Conservation (phyloP, 176 grass and related monocot species). For the Zoysia pacifica region DNA sequence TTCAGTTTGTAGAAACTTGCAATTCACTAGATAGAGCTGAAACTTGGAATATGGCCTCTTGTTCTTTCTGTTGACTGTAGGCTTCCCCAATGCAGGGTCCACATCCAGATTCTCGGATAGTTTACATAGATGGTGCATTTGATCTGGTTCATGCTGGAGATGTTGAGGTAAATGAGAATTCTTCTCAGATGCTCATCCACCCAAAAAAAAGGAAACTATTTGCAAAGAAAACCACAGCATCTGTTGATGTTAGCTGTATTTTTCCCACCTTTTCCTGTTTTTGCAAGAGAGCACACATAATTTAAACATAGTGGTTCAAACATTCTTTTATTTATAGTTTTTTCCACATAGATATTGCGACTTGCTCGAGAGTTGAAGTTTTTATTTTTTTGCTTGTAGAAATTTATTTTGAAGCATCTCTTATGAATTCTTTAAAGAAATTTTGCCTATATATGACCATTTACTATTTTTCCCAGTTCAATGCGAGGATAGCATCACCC, state of each 20-base stretch:
- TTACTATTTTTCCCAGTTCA: conserved; percentile 50
- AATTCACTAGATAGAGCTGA: conserved; percentile 28
- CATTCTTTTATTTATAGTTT: conserved; percentile 46
- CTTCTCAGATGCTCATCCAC: background rate
- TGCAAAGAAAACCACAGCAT: background rate
- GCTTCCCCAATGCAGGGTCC: conserved; percentile 64
- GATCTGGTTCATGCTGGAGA: conserved; percentile 97
- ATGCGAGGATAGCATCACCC: conserved; percentile 85
- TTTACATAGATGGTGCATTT: conserved; percentile 97
- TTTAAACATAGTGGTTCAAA: conserved; percentile 23
- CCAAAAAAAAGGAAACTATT: background rate
- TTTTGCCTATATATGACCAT: background rate
- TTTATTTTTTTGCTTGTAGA: conserved; percentile 96
- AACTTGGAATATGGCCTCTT: conserved; percentile 12
- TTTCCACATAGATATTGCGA: conserved; percentile 68
- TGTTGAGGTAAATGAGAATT: conserved; percentile 73
- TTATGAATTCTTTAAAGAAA: background rate
- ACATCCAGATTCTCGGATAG: conserved; percentile 78
- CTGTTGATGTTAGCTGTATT: background rate
- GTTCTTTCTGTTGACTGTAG: conserved; percentile 34
- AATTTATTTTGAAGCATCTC: conserved; percentile 54
- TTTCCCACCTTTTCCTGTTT: background rate
- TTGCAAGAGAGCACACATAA: background rate
- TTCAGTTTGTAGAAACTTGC: conserved; percentile 12
- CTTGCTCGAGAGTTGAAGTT: conserved; percentile 93